Base-by-base conservation (phyloP, 2,329 filamentous ascomycete genomes). In the Aspergillus terreus region DNA sequence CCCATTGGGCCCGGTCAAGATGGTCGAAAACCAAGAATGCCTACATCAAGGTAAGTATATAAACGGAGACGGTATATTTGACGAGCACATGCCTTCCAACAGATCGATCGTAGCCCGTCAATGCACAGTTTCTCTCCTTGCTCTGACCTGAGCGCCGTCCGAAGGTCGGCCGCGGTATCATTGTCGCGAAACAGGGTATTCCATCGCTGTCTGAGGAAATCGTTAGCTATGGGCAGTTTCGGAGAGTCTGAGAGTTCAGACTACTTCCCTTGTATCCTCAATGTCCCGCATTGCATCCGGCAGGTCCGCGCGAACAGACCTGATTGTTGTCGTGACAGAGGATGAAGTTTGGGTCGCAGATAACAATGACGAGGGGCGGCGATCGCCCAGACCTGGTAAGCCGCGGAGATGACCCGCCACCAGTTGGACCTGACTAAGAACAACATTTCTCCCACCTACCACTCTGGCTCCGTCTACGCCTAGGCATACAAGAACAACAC, bases 11-110 rank as follows among this genome's bases (percentile, higher is more conserved):
- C 27, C 78, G 76, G 48, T 87, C 79, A 9, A 85, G 74, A 47
- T 81, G 80, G 57, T 86, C 83, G 66, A 91, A 92, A 27, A 96
- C 77, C 43, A 96, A 76, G 68, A 96, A 95, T 35, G 83, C 82
- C 89, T 92, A 60, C 49, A 46, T 21, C 14, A 17, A 33, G 33
- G 56, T 64, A 47, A 65, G 58, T 52, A 56, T 56, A 51, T n/a
- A 38, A 17, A 15, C 27, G 27, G 10, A 32, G 35, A 15, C 17
- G 19, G 27, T 19, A 27, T 7, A 21, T 33, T 21, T 30, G 14
- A 32, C 33, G 23, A 50, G 27, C 40, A 47, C 55, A 62, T 66
- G 87, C 88, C 83, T 96, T 96, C 92, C 92, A 97, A 71, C 88
- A 95, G 35, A 95, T 81, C 3, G 92, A 96, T 50, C 92, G 84